A percentile compares a stretch with the other conserved stretches of the same genome.
Conservation (phyloP, 768 basidiomycete species). For the Favolaschia claudopus region DNA sequence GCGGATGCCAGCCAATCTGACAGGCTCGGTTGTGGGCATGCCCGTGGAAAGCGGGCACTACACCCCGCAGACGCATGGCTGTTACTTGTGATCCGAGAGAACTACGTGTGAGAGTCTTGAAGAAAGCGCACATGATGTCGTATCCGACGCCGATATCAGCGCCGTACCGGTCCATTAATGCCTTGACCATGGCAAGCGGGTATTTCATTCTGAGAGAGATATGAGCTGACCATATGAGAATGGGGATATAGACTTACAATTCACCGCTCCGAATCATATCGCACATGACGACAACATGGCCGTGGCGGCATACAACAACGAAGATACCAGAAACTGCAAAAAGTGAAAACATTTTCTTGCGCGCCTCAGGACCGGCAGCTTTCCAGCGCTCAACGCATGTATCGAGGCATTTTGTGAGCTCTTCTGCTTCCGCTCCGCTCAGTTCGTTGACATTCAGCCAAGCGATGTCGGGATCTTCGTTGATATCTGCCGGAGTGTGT, state of each 20-base stretch:
- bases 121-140: conserved; percentile 38
- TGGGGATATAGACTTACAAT: conserved; percentile 23
- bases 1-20: conserved; percentile 31
- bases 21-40: conserved; percentile 37
- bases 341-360: conserved; percentile 29
- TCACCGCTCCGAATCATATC: conserved; percentile 37
- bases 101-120: conserved; percentile 28
- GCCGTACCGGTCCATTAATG: conserved; percentile 25
- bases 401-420: conserved; percentile 6
- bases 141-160: conserved; percentile 27
- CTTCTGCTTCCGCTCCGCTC: conserved; percentile 14
- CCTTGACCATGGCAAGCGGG: conserved; percentile 31
- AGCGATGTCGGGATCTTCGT: conserved; percentile 3
- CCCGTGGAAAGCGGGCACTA: conserved; percentile 34
- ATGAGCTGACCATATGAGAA: not conserved
- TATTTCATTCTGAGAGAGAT: conserved; percentile 33
- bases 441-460: conserved; percentile 27
- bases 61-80: conserved; percentile 2
- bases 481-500: not conserved
- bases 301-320: conserved; percentile 34
- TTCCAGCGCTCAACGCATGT: conserved; percentile 29
- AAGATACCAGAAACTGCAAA: conserved; percentile 36
- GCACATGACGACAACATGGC: conserved; percentile 30
- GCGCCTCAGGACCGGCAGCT: conserved; percentile 21
- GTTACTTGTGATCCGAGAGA: conserved; percentile 18